Base-by-base conservation (phyloP, 495 filamentous ascomycete species). In the Penicillium desertorum region DNA sequence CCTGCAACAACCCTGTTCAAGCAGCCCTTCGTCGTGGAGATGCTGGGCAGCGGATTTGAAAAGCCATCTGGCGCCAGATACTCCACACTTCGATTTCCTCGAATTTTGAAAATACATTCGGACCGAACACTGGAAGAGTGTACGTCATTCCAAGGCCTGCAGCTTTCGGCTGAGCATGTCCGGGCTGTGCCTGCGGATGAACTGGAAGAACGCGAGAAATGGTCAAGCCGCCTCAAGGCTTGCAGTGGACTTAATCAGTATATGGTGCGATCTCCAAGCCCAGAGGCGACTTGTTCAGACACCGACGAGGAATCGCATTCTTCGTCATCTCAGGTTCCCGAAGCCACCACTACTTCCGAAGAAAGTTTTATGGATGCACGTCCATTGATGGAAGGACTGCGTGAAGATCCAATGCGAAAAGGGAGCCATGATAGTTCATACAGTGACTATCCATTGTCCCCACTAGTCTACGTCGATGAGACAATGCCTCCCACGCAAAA, bases 31-130 rank as follows among this genome's bases (percentile, higher is more conserved):
- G 73, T 89, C 16, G 81, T 86, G 25, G 86, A 89, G 56, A 72
- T 89, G 49, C 68, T 83, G 22, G 87, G 86, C 4, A 77, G 78
- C 32, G 84, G 86, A 0, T 89, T 86, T 59, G 84, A 86, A 46
- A 86, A 85, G 56, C 79, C 80, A 6, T 73, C 81, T 17, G 79
- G 83, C 43, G 76, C 74, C 11, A 70, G 74, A 16, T 85, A 81
- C 58, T 87, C 73, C 63, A 78, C 81, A 17, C 83, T 88, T 58
- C 81, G 86, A 4, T 87, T 87, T 61, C 84, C 86, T 0, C 79
- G 87, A 5, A 76, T 87, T 14, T 62, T 77, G 47, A 88, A 88
- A 61, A 68, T 89, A 6, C 83, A 87, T 51, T 75, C 67, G 47
- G 85, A 89, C 51, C 71, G 85, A 29, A 72, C 72, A 0, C 83